These are phyloP conservation scores for Cryphonectria nitschkei DNA, from an alignment of 2,329 filamentous ascomycete species.

Conservation along the genomic window DNA sequence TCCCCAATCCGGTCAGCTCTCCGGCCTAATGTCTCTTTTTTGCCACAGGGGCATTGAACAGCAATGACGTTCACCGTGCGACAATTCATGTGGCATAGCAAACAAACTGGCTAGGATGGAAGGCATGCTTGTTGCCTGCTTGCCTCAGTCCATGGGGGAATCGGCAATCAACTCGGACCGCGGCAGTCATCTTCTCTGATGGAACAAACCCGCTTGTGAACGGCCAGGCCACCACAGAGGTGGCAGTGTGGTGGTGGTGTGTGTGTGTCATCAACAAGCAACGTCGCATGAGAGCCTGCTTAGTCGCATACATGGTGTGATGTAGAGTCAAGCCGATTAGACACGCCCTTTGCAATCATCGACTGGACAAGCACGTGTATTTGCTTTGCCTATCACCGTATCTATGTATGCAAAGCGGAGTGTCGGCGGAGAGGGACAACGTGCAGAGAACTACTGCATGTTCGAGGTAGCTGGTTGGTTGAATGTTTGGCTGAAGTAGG, in stretches of 20 bases:
- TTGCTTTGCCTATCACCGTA: not conserved
- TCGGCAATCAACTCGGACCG: not conserved
- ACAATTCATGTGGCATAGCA: not conserved
- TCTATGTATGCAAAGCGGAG: not conserved
- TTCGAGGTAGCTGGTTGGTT: not conserved
- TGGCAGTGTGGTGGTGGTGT: not conserved
- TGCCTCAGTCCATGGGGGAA: not conserved
- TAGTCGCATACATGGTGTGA: not conserved
- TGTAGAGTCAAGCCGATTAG: not conserved
- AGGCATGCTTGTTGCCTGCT: not conserved
- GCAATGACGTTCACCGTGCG: not conserved
- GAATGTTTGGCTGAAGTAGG: not conserved
- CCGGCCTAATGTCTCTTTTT: not conserved
- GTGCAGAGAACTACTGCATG: conserved; percentile 7
- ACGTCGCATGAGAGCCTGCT: conserved; percentile 20
- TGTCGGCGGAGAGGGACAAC: not conserved
- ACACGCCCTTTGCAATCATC: not conserved
- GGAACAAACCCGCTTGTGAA: not conserved
- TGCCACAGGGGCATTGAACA: not conserved
- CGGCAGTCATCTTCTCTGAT: not conserved
- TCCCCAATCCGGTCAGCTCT: not conserved
- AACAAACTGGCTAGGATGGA: not conserved
- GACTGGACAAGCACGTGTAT: not conserved
- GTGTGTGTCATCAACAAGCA: conserved; percentile 1
- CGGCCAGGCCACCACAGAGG: not conserved